Percentiles rank a stretch among this genome's conserved stretches.
Evolutionary conservation across 306 rosid species (phyloP).

Genomic region (Lupinus albus): DNA sequence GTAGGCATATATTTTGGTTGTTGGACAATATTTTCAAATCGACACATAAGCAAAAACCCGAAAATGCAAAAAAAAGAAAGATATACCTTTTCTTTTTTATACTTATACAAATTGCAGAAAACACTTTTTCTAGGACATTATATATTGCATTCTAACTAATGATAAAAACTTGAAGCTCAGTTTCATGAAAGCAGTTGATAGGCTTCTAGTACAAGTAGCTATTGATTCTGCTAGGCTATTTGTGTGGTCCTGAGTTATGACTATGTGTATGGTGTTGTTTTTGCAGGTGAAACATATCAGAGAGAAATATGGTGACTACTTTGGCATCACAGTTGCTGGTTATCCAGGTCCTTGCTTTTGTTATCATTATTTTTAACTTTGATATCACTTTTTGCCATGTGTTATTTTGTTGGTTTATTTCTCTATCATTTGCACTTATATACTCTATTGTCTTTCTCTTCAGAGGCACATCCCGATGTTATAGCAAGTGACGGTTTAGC

Average conservation of each 20-base stretch:
- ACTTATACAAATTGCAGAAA: neutral
- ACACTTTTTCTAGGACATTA: slow-evolving; percentile 21
- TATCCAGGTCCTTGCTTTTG: slow-evolving; percentile 73
- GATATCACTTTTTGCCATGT: neutral
- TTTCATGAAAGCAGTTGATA: slow-evolving; percentile 24
- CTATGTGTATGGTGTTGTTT: slow-evolving; percentile 20
- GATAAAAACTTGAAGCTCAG: slow-evolving; percentile 28
- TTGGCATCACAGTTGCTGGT: slow-evolving; percentile 94
- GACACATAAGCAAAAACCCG: slow-evolving; percentile 11
- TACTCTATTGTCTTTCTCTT: slow-evolving; percentile 32
- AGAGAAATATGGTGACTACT: slow-evolving; percentile 79
- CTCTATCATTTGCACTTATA: slow-evolving; percentile 20
- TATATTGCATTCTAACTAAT: slow-evolving; percentile 30
- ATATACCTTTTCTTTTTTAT: slow-evolving; percentile 9
- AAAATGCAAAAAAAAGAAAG: slow-evolving; percentile 29
- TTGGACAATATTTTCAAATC: neutral
- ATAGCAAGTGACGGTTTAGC: slow-evolving; percentile 79
- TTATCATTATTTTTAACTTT: slow-evolving; percentile 28
- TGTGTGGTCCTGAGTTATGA: slow-evolving; percentile 35
- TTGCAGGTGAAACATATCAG: slow-evolving; percentile 81
- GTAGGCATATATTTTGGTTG: neutral
- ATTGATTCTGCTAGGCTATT: slow-evolving; percentile 17
- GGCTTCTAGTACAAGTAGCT: slow-evolving; percentile 2
- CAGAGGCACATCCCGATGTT: slow-evolving; percentile 93
- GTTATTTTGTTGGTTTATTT: slow-evolving; percentile 4